Evolutionary conservation across 2,329 filamentous ascomycete species (phyloP).

Genomic region (Diaporthe vexans): DNA sequence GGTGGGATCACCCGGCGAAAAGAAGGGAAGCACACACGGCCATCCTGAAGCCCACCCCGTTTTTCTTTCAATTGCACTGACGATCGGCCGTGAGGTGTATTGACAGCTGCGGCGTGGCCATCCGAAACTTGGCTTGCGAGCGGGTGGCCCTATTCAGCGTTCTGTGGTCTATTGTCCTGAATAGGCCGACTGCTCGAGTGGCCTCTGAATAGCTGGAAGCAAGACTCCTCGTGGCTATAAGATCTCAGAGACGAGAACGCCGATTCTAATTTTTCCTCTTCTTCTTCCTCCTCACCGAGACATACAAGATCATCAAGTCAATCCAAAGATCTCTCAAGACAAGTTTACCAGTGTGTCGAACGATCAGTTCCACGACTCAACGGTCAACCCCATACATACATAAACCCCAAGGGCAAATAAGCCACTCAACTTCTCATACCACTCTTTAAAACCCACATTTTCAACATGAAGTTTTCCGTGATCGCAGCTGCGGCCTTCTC

Average conservation of each 20-base stretch:
- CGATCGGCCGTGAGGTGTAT: neutral
- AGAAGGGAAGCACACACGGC: neutral
- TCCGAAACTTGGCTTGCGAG: neutral
- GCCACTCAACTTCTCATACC: slow-evolving; percentile 17
- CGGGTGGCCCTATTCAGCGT: slow-evolving; percentile 21
- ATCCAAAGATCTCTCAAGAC: slow-evolving; percentile 36
- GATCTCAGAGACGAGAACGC: neutral
- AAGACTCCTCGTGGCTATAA: slow-evolving; percentile 28
- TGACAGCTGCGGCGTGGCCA: neutral
- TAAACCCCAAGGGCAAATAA: neutral
- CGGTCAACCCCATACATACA: slow-evolving; percentile 28
- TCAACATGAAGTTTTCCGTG: slow-evolving; percentile 49
- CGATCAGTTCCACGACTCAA: slow-evolving; percentile 37
- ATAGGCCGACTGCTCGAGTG: slow-evolving; percentile 13
- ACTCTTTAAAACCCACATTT: slow-evolving; percentile 5
- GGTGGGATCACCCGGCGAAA: neutral
- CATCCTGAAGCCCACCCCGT: neutral
- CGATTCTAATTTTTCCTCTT: neutral
- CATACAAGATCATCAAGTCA: slow-evolving; percentile 26
- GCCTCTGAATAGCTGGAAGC: slow-evolving; percentile 32
- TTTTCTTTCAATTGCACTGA: slow-evolving; percentile 20
- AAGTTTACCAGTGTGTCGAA: slow-evolving; percentile 40
- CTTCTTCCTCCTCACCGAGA: slow-evolving; percentile 27
- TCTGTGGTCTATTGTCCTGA: slow-evolving; percentile 38
- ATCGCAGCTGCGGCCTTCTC: slow-evolving; percentile 47